Conservation (phyloP, 1,139 yeast species). For the Hansenula lynferdii region DNA sequence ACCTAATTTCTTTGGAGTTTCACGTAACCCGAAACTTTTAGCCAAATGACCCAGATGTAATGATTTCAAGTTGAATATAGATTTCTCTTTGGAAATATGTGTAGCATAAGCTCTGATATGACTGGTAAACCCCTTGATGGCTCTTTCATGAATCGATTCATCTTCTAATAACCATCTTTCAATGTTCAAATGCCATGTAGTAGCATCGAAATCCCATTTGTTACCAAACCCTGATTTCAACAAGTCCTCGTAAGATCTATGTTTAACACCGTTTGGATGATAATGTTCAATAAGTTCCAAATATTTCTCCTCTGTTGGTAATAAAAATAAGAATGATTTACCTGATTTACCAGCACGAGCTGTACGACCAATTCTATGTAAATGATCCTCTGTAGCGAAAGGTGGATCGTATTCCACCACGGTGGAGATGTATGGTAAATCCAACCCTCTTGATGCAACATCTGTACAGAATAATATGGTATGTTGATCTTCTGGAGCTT, state of each 20-base stretch:
- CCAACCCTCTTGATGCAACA: slow-evolving; percentile 72
- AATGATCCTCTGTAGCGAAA: slow-evolving; percentile 63
- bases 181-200: slow-evolving; percentile 89
- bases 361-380: slow-evolving; percentile 70
- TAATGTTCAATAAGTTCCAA: slow-evolving; percentile 48
- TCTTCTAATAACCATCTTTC: slow-evolving; percentile 87
- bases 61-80: slow-evolving; percentile 69
- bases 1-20: slow-evolving; percentile 80
- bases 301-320: slow-evolving; percentile 92
- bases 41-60: slow-evolving; percentile 95
- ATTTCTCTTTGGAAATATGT: slow-evolving; percentile 76
- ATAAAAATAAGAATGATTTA: slow-evolving; percentile 62
- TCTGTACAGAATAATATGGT: slow-evolving; percentile 78
- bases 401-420: slow-evolving; percentile 71
- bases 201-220: slow-evolving; percentile 91
- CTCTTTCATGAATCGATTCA: slow-evolving; percentile 50
- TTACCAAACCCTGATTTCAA: slow-evolving; percentile 46
- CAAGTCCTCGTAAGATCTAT: slow-evolving; percentile 44
- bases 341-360: slow-evolving; percentile 71
- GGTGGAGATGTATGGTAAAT: slow-evolving; percentile 58
- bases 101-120: slow-evolving; percentile 97
- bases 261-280: slow-evolving; percentile 63
- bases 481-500: slow-evolving; percentile 36
- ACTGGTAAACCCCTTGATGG: slow-evolving; percentile 76
- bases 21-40: slow-evolving; percentile 90